These are phyloP conservation scores for Trichoderma asperellum DNA, from an alignment of 2,329 filamentous ascomycete genomes.

Conservation along the genomic window DNA sequence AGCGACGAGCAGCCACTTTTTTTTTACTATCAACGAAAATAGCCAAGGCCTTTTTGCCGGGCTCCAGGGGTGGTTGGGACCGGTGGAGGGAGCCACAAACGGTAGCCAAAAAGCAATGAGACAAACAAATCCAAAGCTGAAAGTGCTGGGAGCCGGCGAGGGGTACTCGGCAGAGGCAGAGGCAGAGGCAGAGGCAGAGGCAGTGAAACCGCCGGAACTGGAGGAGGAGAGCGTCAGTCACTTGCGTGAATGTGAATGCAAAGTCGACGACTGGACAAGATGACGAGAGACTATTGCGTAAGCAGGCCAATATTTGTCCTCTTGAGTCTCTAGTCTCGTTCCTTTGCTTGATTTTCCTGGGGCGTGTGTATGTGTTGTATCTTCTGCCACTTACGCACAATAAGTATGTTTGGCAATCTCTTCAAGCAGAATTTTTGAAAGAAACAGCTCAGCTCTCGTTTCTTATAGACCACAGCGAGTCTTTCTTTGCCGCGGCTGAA, in stretches of 20 bases:
- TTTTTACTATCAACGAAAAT: constrained; percentile 1
- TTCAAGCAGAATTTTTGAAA: background rate
- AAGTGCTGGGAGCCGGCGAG: background rate
- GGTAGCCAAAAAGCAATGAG: constrained; percentile 1
- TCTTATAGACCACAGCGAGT: background rate
- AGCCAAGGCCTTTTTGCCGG: constrained; percentile 15
- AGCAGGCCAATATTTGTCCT: background rate
- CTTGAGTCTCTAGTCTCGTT: background rate
- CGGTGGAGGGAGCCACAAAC: constrained; percentile 11
- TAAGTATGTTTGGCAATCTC: background rate
- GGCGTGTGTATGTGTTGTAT: background rate
- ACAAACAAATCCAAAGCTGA: background rate
- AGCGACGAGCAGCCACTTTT: constrained; percentile 18
- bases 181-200: constrained; percentile 1
- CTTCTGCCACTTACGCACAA: background rate
- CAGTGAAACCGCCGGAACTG: background rate
- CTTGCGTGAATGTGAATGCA: background rate
- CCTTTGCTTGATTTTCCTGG: background rate
- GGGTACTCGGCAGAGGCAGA: background rate
- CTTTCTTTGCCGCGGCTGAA: background rate
- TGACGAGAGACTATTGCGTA: background rate
- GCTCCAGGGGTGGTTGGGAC: constrained; percentile 13
- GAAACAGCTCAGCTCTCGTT: background rate
- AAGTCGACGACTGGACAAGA: background rate
- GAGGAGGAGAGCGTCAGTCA: background rate